Evolutionary conservation across 1,284 basidiomycete genomes (phyloP), one percentile per base, ranked within the genome.

Genomic region (Ganoderma multipileum): DNA sequence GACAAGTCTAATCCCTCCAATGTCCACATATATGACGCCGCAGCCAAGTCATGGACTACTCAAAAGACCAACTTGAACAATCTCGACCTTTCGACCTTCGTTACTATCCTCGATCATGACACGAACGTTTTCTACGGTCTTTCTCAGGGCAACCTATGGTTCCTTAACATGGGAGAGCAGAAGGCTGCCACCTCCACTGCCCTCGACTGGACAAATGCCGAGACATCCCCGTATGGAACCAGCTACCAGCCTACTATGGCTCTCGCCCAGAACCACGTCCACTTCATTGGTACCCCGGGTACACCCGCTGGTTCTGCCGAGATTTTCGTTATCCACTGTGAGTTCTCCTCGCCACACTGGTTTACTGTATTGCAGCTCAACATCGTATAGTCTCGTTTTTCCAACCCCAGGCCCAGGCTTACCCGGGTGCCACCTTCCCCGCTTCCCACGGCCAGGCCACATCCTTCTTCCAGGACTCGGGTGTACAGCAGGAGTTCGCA

Each of bases 241-340:
- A 76, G 77, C 68, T 93, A 92, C 78, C 80, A 88, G 68, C 91
- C 93, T 23, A 89, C 91, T 64, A 91, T 94, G 89, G 92, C 88
- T 0, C 82, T 94, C 41, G 92, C 92, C 7, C 88, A 93, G 74
- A 94, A 94, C 76, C 92, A 94, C 76, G 82, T 94, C 39, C 88
- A 92, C 76, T 95, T 95, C 86, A 83, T 95, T 55, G 85, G 93
- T 71, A 89, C 93, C 2, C 91, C 93, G 8, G 85, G 83, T 42
- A 83, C 87, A 6, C 71, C 86, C 23, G 86, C 89, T 26, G 95
- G 94, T 47, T 87, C 85, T 61, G 91, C 89, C 3, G 82, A 90
- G 69, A 91, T 96, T 68, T 97, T 95, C 75, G 94, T 96, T 42
- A 94, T 97, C 71, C 95, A 97, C 81, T 96, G 93, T 92, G 74